Evolutionary conservation across 768 basidiomycete genomes (phyloP), one percentile per base, ranked within the genome.

Genomic region (Tricholoma sp.): DNA sequence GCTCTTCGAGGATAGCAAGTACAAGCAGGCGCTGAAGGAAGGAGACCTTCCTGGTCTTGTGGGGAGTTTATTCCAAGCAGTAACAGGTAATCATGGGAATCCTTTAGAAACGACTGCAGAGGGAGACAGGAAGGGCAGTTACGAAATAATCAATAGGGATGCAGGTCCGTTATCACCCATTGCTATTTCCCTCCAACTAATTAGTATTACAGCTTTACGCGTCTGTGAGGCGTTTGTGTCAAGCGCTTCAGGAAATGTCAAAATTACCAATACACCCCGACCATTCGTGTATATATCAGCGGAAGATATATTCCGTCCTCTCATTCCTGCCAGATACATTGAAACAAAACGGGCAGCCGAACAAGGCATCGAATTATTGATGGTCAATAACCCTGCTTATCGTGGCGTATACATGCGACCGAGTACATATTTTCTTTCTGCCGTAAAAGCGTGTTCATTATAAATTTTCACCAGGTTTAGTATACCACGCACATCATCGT

Each of bases 211-310:
- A 88, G 92, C 87, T 24, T 70, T 91, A 54, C 79, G 81, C 35
- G 89, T 94, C 43, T 89, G 93, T 65, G 83, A 90, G 66, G 83
- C 90, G 5, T 91, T 89, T 66, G 62, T 89, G 19, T 71, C 83
- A 12, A 63, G 70, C 14, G 67, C 75, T 43, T 66, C 67, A 52
- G 56, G 43, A 27, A 63, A 60, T 53, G 65, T 67, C 63, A 61
- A 59, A 55, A 53, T 60, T 63, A 55, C 67, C 53, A 65, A 60
- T 58, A 59, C 63, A 56, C 73, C 77, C 50, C 80, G 86, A 54
- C 82, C 86, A n/a, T 98, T 99, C 71, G 80, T 98, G 39, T 98
- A 91, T 73, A 78, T 99, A 56, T 99, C 97, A 50, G 97, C 97
- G 5, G 96, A 96, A 66, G 93, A 95, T 68, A 83, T 96, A 49